phyloP scores from a whole-genome alignment of 2,329 filamentous ascomycete genomes.

The Clonostachys sp. region DNA sequence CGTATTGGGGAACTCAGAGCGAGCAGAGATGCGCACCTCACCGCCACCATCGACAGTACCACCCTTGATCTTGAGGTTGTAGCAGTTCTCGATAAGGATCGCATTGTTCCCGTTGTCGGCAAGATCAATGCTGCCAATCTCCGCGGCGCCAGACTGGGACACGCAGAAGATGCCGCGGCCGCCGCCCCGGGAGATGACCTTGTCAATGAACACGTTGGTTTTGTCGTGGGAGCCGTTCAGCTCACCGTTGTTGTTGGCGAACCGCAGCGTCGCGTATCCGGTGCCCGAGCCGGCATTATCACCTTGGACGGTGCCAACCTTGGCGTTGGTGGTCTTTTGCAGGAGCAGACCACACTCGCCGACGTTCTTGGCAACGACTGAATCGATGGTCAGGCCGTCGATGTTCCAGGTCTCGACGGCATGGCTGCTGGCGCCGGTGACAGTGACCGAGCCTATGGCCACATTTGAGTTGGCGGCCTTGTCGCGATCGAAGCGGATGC shows the following conservation, averaged over 20 bases:
- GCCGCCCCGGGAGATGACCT: slow-evolving; percentile 49
- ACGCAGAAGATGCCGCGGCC: slow-evolving; percentile 55
- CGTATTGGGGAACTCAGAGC: slow-evolving; percentile 49
- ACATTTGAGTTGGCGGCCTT: slow-evolving; percentile 46
- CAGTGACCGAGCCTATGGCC: slow-evolving; percentile 43
- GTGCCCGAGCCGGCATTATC: slow-evolving; percentile 46
- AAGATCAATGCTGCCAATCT: slow-evolving; percentile 43
- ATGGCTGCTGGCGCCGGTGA: slow-evolving; percentile 49
- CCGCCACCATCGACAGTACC: slow-evolving; percentile 50
- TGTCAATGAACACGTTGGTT: slow-evolving; percentile 44
- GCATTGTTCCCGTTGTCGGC: slow-evolving; percentile 50
- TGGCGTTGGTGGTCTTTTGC: slow-evolving; percentile 46
- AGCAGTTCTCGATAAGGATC: slow-evolving; percentile 56
- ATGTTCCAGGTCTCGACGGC: slow-evolving; percentile 58
- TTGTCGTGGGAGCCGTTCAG: slow-evolving; percentile 41
- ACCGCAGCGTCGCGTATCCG: slow-evolving; percentile 51
- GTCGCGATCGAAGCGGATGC: slow-evolving; percentile 55
- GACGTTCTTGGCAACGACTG: slow-evolving; percentile 47
- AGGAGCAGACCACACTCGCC: slow-evolving; percentile 53
- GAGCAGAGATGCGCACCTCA: slow-evolving; percentile 47
- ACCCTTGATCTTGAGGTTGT: slow-evolving; percentile 43
- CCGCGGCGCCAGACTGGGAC: slow-evolving; percentile 47
- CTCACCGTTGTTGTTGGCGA: slow-evolving; percentile 52
- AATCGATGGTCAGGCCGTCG: slow-evolving; percentile 43
- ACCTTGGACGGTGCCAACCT: slow-evolving; percentile 49